These are phyloP conservation scores for Metschnikowia picachoensis DNA, from an alignment of 805 yeast genomes.

Conservation along the genomic window DNA sequence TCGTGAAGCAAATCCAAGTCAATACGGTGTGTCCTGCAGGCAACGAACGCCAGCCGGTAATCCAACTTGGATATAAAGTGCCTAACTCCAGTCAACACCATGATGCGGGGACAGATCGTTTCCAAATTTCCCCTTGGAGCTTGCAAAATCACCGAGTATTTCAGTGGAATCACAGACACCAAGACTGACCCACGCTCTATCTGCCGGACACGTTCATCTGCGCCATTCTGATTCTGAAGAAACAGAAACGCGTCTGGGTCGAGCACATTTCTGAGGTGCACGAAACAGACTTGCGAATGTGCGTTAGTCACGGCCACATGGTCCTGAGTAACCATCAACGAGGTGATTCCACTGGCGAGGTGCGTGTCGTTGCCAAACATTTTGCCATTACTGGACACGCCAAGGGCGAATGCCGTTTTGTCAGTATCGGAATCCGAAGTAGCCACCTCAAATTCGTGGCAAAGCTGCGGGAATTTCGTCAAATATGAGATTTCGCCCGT, in stretches of 20 bases:
- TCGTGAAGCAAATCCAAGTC: constrained; percentile 89
- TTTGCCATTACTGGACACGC: constrained; percentile 72
- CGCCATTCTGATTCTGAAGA: constrained; percentile 19
- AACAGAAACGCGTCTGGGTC: constrained; percentile 34
- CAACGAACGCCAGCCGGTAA: constrained; percentile 70
- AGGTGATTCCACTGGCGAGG: constrained; percentile 74
- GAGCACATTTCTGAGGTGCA: constrained; percentile 54
- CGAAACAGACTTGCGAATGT: constrained; percentile 75
- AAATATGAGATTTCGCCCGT: constrained; percentile 31
- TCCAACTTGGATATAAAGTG: constrained; percentile 52
- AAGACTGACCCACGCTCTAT: constrained; percentile 91
- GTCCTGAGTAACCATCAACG: constrained; percentile 66
- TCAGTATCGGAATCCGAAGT: constrained; percentile 12
- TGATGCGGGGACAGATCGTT: constrained; percentile 87
- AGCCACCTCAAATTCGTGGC: constrained; percentile 53
- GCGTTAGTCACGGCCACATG: constrained; percentile 84
- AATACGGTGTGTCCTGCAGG: constrained; percentile 88
- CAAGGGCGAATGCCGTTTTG: constrained; percentile 50
- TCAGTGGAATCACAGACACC: constrained; percentile 77
- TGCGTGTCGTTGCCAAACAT: constrained; percentile 59
- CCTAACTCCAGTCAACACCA: constrained; percentile 84
- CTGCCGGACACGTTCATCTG: constrained; percentile 81
- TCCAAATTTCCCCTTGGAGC: constrained; percentile 97
- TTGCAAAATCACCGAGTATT: constrained; percentile 77
- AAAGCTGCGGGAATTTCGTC: constrained; percentile 63